A percentile compares a stretch with the other conserved stretches of the same genome.
These are phyloP conservation scores for Exobasidium rhododendri DNA, from an alignment of 1,284 basidiomycete genomes.

Conservation along the genomic window DNA sequence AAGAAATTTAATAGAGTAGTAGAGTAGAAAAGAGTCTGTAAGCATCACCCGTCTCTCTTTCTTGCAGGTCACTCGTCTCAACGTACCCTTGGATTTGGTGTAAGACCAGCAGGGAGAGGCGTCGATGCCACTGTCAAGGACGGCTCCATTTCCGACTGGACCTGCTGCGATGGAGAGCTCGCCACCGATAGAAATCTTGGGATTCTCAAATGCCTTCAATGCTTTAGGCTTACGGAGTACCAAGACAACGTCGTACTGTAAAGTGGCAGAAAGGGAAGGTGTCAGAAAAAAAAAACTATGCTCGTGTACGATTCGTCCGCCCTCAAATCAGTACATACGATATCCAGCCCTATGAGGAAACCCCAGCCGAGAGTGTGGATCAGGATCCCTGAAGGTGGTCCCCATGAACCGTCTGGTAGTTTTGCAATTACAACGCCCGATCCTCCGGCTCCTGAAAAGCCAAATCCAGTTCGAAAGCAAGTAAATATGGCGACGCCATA, in stretches of 20 bases:
- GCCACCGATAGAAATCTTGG: slow-evolving; percentile 50
- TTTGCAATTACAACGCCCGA: slow-evolving; percentile 51
- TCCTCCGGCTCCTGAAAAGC: slow-evolving; percentile 39
- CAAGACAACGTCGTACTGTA: slow-evolving; percentile 55
- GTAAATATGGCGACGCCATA: slow-evolving; percentile 53
- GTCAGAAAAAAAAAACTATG: no score
- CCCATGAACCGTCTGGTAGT: slow-evolving; percentile 51
- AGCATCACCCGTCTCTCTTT: no score
- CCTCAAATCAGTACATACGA: no score
- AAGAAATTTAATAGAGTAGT: no score
- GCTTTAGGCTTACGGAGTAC: slow-evolving; percentile 50
- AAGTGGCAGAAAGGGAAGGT: not conserved
- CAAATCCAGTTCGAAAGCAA: slow-evolving; percentile 47
- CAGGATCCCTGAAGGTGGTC: slow-evolving; percentile 47
- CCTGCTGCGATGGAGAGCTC: slow-evolving; percentile 49
- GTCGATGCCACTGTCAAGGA: slow-evolving; percentile 46
- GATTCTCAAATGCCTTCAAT: slow-evolving; percentile 42
- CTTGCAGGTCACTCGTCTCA: no score
- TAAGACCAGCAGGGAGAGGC: slow-evolving; percentile 51
- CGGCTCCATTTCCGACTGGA: slow-evolving; percentile 54
- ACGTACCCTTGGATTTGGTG: slow-evolving; percentile 48
- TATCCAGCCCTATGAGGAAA: slow-evolving; percentile 52
- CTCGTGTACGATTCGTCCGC: no score
- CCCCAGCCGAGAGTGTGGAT: slow-evolving; percentile 51
- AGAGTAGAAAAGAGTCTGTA: no score